Percentiles rank a stretch among this genome's conserved stretches.
Evolutionary conservation across 2,329 filamentous ascomycete species (phyloP).

Genomic region (Knufia petricola): DNA sequence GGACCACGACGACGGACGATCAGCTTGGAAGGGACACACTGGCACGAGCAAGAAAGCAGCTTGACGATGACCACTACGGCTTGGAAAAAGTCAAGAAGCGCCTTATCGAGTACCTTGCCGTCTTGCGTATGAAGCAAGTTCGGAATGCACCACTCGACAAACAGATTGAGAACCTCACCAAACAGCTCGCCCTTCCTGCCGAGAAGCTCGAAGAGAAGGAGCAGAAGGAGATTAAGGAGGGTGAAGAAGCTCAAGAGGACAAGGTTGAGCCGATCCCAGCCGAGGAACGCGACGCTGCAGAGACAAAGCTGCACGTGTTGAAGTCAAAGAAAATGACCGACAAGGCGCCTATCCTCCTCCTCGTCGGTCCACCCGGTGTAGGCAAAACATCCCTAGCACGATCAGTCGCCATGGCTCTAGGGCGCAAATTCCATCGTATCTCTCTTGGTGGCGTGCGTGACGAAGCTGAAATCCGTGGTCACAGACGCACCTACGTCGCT

Average conservation of each 20-base stretch:
- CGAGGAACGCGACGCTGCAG: slow-evolving; percentile 35
- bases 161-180: slow-evolving; percentile 53
- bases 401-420: slow-evolving; percentile 82
- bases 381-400: slow-evolving; percentile 94
- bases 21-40: slow-evolving; percentile 74
- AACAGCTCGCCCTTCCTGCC: slow-evolving; percentile 31
- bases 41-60: slow-evolving; percentile 69
- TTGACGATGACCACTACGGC: slow-evolving; percentile 94
- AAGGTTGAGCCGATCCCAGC: slow-evolving; percentile 53
- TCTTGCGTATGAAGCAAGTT: slow-evolving; percentile 88
- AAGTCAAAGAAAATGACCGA: slow-evolving; percentile 79
- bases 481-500: slow-evolving; percentile 90
- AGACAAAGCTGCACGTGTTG: slow-evolving; percentile 63
- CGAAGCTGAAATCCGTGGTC: slow-evolving; percentile 92
- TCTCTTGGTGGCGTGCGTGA: slow-evolving; percentile 92
- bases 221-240: slow-evolving; percentile 28
- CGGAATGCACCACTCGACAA: slow-evolving; percentile 74
- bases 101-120: slow-evolving; percentile 86
- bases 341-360: slow-evolving; percentile 88
- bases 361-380: slow-evolving; percentile 86
- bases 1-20: slow-evolving; percentile 76
- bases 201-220: slow-evolving; percentile 26
- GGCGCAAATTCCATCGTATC: slow-evolving; percentile 92
- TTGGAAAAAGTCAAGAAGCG: slow-evolving; percentile 96
- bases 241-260: slow-evolving; percentile 28